Evolutionary conservation across 495 filamentous ascomycete species (phyloP).

Genomic region (Penicillium odoratum): DNA sequence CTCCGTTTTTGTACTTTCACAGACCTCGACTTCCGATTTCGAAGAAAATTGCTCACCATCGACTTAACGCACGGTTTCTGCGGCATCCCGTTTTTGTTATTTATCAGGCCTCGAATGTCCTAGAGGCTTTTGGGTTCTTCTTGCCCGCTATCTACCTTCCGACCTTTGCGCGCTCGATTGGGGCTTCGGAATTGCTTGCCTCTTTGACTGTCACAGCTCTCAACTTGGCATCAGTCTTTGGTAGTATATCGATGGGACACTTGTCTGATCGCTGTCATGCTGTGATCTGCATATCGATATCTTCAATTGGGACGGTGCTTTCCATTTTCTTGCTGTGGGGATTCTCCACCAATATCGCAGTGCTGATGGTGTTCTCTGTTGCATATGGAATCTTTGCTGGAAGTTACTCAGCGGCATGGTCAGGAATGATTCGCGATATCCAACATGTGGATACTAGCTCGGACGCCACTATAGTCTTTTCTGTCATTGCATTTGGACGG

Average conservation of each 20-base stretch:
- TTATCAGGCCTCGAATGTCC: conserved; percentile 52
- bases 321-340: conserved; percentile 67
- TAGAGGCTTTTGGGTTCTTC: conserved; percentile 61
- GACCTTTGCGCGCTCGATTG: conserved; percentile 50
- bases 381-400: conserved; percentile 67
- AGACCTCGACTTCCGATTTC: conserved; percentile 52
- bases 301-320: conserved; percentile 51
- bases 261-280: conserved; percentile 57
- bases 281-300: conserved; percentile 54
- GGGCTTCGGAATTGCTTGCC: conserved; percentile 30
- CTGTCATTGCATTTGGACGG: conserved; percentile 54
- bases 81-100: conserved; percentile 45
- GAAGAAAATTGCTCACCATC: conserved; percentile 13
- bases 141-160: conserved; percentile 61
- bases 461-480: conserved; percentile 55
- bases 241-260: conserved; percentile 57
- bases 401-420: conserved; percentile 55
- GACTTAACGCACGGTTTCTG: conserved; percentile 45
- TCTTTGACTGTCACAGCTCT: conserved; percentile 50
- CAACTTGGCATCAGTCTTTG: conserved; percentile 55
- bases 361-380: conserved; percentile 58
- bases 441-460: conserved; percentile 33
- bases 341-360: conserved; percentile 47
- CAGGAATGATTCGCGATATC: conserved; percentile 57
- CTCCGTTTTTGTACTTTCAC: conserved; percentile 58